Evolutionary conservation across 2,329 filamentous ascomycete species (phyloP).

Genomic region (Aspergillus fischeri): DNA sequence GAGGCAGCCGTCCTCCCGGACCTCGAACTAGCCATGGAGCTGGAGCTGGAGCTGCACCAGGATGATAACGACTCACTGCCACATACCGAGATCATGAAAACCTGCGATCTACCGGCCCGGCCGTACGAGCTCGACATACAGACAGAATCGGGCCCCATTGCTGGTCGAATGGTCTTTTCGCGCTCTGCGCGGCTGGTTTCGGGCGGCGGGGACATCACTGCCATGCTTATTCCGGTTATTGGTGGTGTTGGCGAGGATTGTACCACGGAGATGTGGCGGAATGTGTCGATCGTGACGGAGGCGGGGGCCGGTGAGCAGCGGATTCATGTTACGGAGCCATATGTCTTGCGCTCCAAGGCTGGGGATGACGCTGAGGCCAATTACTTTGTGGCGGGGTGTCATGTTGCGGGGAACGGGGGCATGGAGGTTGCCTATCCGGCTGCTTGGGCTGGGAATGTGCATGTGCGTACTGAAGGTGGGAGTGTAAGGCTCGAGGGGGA

Average conservation of each 20-base stretch:
- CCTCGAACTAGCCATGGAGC: conserved; percentile 2
- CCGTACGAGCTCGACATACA: conserved; percentile 27
- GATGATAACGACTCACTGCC: no score
- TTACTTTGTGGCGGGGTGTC: conserved; percentile 6
- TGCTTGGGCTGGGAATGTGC: conserved; percentile 28
- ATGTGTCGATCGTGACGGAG: conserved; percentile 14
- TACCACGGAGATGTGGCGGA: background rate
- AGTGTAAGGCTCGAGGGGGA: conserved; percentile 18
- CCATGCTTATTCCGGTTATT: conserved; percentile 43
- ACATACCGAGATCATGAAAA: background rate
- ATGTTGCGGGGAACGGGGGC: conserved; percentile 18
- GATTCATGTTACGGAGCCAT: conserved; percentile 17
- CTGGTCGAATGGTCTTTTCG: conserved; percentile 42
- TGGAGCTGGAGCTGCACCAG: background rate
- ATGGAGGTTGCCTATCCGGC: conserved; percentile 25
- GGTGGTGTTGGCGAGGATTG: conserved; percentile 2
- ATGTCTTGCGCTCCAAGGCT: conserved; percentile 1
- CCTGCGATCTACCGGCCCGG: conserved; percentile 10
- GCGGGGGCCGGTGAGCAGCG: conserved; percentile 13
- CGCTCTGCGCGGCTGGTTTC: conserved; percentile 46
- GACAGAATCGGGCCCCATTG: conserved; percentile 22
- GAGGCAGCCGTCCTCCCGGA: conserved; percentile 1
- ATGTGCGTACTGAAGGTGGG: conserved; percentile 13
- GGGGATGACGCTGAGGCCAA: background rate
- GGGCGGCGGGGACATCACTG: conserved; percentile 48